Conservation (phyloP, 2,329 filamentous ascomycete species). For the Cladophialophora yegresii region DNA sequence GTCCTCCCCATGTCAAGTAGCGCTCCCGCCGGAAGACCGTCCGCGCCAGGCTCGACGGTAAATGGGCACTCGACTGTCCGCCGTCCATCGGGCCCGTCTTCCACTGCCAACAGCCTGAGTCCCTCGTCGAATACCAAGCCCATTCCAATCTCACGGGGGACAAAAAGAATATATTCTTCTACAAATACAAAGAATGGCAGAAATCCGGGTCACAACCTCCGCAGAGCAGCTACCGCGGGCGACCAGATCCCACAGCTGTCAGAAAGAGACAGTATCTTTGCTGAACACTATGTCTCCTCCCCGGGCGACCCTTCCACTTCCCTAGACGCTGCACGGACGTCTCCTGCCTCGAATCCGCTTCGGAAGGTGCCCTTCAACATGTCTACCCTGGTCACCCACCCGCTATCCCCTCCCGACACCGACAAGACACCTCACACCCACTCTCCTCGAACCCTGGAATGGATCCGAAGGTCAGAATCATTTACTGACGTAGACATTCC, state of each 20-base stretch:
- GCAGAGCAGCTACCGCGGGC: conserved; percentile 30
- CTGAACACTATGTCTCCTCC: conserved; percentile 60
- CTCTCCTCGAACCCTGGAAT: conserved; percentile 24
- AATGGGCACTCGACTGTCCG: conserved; percentile 37
- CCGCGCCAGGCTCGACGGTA: conserved; percentile 44
- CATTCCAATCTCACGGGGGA: conserved; percentile 39
- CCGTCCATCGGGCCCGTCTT: conserved; percentile 39
- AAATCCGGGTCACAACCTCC: conserved; percentile 23
- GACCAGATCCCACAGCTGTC: conserved; percentile 55
- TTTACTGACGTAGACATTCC: conserved; percentile 17
- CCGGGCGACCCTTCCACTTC: conserved; percentile 43
- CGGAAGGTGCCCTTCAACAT: conserved; percentile 25
- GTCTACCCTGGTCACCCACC: conserved; percentile 29
- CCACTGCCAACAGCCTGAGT: conserved; percentile 36
- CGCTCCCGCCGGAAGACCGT: conserved; percentile 52
- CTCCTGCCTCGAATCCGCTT: conserved; percentile 17
- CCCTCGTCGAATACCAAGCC: conserved; percentile 42
- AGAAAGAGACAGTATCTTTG: conserved; percentile 65
- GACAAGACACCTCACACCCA: conserved; percentile 17
- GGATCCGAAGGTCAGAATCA: conserved; percentile 27
- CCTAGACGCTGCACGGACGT: conserved; percentile 14
- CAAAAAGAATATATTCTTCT: conserved; percentile 23
- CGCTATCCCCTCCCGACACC: conserved; percentile 28
- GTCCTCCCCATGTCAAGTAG: conserved; percentile 55
- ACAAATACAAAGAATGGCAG: conserved; percentile 27